Percentiles rank a stretch among this genome's conserved stretches.
Conservation (phyloP, 192 early-diverging fungal species). For the Pilobolus umbonatus region DNA sequence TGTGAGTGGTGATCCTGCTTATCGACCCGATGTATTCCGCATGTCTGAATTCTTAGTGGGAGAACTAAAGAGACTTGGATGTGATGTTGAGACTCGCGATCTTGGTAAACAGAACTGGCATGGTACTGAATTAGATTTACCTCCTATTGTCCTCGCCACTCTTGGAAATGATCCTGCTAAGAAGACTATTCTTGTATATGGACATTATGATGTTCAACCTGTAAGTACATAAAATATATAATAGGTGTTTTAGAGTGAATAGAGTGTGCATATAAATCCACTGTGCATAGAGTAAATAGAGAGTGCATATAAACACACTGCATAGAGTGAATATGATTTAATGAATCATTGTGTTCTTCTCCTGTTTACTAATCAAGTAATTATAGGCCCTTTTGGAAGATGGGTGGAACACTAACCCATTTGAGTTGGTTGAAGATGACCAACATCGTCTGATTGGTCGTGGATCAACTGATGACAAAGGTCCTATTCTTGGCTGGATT, state of each 20-base stretch:
- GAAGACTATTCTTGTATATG: slow-evolving; percentile 96
- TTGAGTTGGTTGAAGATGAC: slow-evolving; percentile 78
- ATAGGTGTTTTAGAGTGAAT: background rate
- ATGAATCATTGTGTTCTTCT: slow-evolving; percentile 1
- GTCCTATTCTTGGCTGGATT: slow-evolving; percentile 95
- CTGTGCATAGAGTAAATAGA: no score
- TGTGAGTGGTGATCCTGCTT: slow-evolving; percentile 67
- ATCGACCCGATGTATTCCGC: slow-evolving; percentile 75
- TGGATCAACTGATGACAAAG: slow-evolving; percentile 97
- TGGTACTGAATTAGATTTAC: slow-evolving; percentile 72
- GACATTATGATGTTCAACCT: slow-evolving; percentile 99
- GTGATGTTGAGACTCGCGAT: slow-evolving; percentile 55
- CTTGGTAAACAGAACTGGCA: slow-evolving; percentile 84
- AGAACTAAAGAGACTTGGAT: slow-evolving; percentile 71
- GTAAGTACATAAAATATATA: slow-evolving; percentile 39
- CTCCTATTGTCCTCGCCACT: slow-evolving; percentile 87
- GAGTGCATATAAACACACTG: background rate
- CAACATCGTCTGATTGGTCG: slow-evolving; percentile 84
- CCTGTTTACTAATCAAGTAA: background rate
- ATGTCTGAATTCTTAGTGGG: slow-evolving; percentile 87
- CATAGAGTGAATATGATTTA: background rate
- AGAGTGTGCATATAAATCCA: background rate
- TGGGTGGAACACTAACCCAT: slow-evolving; percentile 93
- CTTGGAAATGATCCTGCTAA: slow-evolving; percentile 89
- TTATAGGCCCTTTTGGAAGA: slow-evolving; percentile 62